A percentile compares a stretch with the other conserved stretches of the same genome.
Evolutionary conservation across 139 green algal genomes (phyloP).

Genomic region (Chlorella sp.): DNA sequence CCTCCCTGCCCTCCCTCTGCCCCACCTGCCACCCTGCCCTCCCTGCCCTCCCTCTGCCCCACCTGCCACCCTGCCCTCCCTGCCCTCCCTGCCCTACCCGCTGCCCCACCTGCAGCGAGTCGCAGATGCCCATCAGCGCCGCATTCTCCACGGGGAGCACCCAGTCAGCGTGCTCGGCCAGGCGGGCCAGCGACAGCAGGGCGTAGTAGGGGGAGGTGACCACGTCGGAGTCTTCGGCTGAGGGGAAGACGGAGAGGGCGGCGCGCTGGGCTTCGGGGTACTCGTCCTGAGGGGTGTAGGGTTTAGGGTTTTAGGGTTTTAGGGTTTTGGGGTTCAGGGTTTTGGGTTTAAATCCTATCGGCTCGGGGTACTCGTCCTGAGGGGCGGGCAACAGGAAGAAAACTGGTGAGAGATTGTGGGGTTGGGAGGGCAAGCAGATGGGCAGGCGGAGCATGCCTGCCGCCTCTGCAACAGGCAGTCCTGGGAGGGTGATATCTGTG

Average conservation of each 20-base stretch:
- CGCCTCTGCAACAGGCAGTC: too few species aligned
- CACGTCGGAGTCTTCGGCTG: slow-evolving; percentile 78
- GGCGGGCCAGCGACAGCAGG: slow-evolving; percentile 66
- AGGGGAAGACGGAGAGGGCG: slow-evolving; percentile 76
- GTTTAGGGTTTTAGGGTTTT: neutral
- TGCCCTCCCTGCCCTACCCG: neutral
- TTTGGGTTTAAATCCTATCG: too few species aligned
- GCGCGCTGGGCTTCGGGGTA: slow-evolving; percentile 81
- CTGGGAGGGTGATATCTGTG: too few species aligned
- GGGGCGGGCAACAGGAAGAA: too few species aligned
- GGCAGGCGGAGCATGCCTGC: neutral
- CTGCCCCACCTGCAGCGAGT: neutral
- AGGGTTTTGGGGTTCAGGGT: too few species aligned
- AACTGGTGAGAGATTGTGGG: neutral
- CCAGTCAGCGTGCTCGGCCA: slow-evolving; percentile 78
- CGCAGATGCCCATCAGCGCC: slow-evolving; percentile 80
- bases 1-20: neutral
- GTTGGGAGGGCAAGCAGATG: neutral
- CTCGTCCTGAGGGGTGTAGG: slow-evolving; percentile 65
- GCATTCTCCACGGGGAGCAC: slow-evolving; percentile 90
- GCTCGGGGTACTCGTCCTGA: slow-evolving; percentile 80
- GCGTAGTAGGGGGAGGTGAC: slow-evolving; percentile 91
- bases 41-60: too few species aligned
- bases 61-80: neutral
- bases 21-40: too few species aligned